Percentiles rank a stretch among this genome's conserved stretches.
These are phyloP conservation scores for Ophiosphaerella narmari DNA, from an alignment of 2,329 filamentous ascomycete species.

Conservation along the genomic window DNA sequence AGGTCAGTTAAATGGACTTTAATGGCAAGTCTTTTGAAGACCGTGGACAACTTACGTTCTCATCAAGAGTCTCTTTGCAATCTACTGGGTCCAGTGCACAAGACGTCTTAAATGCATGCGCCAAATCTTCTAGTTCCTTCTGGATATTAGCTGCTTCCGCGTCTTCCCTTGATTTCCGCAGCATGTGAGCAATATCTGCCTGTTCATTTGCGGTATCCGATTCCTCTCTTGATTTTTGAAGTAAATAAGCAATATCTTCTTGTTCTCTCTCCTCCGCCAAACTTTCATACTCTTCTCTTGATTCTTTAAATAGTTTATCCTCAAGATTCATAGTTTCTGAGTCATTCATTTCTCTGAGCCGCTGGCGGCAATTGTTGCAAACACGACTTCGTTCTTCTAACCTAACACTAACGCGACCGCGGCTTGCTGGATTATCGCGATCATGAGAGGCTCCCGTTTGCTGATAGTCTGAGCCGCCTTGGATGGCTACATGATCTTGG, in stretches of 20 bases:
- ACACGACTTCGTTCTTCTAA: conserved; percentile 16
- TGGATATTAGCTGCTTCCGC: not conserved
- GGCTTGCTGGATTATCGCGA: conserved; percentile 20
- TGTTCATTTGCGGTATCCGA: conserved; percentile 7
- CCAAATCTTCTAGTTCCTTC: conserved; percentile 13
- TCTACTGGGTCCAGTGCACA: not conserved
- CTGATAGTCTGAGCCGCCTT: conserved; percentile 18
- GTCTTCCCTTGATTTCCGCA: conserved; percentile 13
- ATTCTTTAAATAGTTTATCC: not conserved
- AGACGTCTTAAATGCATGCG: conserved; percentile 8
- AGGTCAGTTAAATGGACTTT: not conserved
- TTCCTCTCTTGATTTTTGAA: conserved; percentile 5
- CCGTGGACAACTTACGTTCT: conserved; percentile 4
- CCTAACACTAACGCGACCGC: conserved; percentile 14
- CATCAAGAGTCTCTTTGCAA: conserved; percentile 4
- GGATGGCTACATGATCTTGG: conserved; percentile 23
- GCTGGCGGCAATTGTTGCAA: conserved; percentile 19
- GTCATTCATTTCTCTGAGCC: conserved; percentile 10
- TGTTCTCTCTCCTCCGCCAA: conserved; percentile 13
- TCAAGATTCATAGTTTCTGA: conserved; percentile 15
- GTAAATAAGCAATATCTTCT: not conserved
- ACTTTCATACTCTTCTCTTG: conserved; percentile 6
- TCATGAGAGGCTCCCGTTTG: conserved; percentile 17
- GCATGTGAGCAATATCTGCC: conserved; percentile 11
- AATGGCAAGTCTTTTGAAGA: not conserved